A percentile compares a stretch with the other conserved stretches of the same genome.
Conservation (phyloP, 2,329 filamentous ascomycete species). For the Venturia aucupariae region DNA sequence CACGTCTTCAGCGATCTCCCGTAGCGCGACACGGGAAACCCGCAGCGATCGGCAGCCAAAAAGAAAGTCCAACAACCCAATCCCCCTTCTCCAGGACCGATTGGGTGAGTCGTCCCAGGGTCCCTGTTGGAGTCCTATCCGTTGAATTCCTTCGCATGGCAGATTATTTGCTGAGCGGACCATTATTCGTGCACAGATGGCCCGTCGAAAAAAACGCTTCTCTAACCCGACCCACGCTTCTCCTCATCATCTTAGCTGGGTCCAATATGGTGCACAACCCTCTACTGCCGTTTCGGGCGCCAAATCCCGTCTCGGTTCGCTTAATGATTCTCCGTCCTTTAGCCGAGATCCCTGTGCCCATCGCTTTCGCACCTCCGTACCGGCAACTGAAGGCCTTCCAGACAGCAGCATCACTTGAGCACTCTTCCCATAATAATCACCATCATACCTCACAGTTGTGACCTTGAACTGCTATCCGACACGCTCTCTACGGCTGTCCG, state of each 20-base stretch:
- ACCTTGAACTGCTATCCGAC: background rate
- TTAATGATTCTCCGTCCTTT: background rate
- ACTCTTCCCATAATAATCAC: background rate
- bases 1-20: background rate
- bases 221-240: background rate
- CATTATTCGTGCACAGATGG: background rate
- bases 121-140: background rate
- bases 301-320: constrained; percentile 1
- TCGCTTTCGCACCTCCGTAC: too few relatives aligned
- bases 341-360: background rate
- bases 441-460: background rate
- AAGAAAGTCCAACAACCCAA: background rate
- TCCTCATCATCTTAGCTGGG: background rate
- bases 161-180: too few relatives aligned
- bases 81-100: background rate
- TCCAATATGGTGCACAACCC: background rate
- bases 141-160: background rate
- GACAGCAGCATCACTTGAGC: background rate
- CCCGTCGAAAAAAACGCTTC: background rate
- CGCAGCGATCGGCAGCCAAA: background rate
- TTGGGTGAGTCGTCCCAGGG: background rate
- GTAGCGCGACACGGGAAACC: background rate
- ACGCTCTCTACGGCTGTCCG: background rate
- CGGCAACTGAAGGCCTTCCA: background rate
- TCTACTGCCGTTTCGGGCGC: background rate